phyloP scores from a whole-genome alignment of 2,329 filamentous ascomycete genomes.

The Microdochium bolleyi region DNA sequence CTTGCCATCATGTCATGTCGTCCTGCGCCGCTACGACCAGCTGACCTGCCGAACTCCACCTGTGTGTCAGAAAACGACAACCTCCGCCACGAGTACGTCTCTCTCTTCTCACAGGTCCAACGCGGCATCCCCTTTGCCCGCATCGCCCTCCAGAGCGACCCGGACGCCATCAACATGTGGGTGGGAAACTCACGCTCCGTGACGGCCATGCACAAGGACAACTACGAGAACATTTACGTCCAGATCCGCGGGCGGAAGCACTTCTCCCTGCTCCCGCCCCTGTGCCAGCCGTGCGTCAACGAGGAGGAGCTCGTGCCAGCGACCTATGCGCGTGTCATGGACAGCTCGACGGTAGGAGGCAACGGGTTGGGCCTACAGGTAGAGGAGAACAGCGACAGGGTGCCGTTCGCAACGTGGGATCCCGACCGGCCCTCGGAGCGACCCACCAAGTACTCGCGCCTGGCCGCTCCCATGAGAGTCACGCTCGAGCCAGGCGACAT shows the following conservation, averaged over 20 bases:
- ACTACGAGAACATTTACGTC: constrained; percentile 80
- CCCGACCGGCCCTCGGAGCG: constrained; percentile 48
- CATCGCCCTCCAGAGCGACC: constrained; percentile 55
- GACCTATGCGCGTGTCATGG: constrained; percentile 41
- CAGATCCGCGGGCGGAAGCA: constrained; percentile 67
- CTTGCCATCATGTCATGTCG: not conserved
- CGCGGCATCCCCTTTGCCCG: constrained; percentile 62
- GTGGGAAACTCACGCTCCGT: constrained; percentile 64
- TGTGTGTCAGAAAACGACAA: constrained; percentile 76
- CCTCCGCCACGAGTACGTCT: constrained; percentile 61
- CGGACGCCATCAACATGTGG: constrained; percentile 79
- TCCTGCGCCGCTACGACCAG: not conserved
- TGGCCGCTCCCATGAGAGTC: constrained; percentile 56
- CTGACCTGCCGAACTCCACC: not conserved
- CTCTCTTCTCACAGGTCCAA: constrained; percentile 56
- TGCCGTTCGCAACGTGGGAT: constrained; percentile 71
- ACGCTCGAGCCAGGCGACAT: constrained; percentile 68
- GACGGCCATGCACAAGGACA: constrained; percentile 73
- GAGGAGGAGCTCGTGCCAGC: constrained; percentile 51
- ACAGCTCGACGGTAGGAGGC: constrained; percentile 7
- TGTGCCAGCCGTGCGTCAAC: constrained; percentile 61
- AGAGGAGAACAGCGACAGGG: constrained; percentile 23
- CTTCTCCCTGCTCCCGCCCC: constrained; percentile 66
- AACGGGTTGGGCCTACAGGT: constrained; percentile 19
- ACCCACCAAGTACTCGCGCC: constrained; percentile 48